Evolutionary conservation across 768 basidiomycete genomes (phyloP).

Genomic region (Cantharellus anzutake): DNA sequence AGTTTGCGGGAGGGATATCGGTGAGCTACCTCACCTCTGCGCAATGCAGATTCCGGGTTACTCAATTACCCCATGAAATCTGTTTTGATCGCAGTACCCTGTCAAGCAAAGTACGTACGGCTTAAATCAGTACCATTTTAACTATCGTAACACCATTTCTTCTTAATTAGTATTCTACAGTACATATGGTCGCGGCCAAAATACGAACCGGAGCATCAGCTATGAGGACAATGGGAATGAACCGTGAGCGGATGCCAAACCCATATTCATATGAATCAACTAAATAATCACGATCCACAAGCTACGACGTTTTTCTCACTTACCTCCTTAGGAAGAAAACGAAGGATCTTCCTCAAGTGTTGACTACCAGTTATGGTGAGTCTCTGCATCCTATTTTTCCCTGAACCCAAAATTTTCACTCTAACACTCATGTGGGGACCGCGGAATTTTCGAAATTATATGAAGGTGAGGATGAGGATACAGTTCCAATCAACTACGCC

Average conservation of each 20-base stretch:
- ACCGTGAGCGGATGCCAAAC: background rate
- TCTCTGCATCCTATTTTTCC: background rate
- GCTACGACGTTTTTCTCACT: slow-evolving; percentile 10
- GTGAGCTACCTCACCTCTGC: too few relatives aligned
- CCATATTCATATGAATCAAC: background rate
- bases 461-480: slow-evolving; percentile 1
- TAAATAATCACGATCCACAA: background rate
- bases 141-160: too few relatives aligned
- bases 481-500: slow-evolving; percentile 2
- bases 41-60: too few relatives aligned
- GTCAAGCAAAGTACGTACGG: too few relatives aligned
- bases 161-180: background rate
- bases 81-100: too few relatives aligned
- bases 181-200: background rate
- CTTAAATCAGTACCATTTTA: too few relatives aligned
- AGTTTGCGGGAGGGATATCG: too few relatives aligned
- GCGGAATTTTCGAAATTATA: background rate
- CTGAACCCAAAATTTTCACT: too few relatives aligned
- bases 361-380: slow-evolving; percentile 4
- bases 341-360: background rate
- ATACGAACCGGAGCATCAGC: background rate
- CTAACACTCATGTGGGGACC: too few relatives aligned
- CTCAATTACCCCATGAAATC: too few relatives aligned
- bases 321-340: background rate
- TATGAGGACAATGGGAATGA: background rate